A percentile compares a stretch with the other conserved stretches of the same genome.
These are phyloP conservation scores for Salvia sclarea DNA, from an alignment of 305 asterid genomes.

Conservation along the genomic window DNA sequence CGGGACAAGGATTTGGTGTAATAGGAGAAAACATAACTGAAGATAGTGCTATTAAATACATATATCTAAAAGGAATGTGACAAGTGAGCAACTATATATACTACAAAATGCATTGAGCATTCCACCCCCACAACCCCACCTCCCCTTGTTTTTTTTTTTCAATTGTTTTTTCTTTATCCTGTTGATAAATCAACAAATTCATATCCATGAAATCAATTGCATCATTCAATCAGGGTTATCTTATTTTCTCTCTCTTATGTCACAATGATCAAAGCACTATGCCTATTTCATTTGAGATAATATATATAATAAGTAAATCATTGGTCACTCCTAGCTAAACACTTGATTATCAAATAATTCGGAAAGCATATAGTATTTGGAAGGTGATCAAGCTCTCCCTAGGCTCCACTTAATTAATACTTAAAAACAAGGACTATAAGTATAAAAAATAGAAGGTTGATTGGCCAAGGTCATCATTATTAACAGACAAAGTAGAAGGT, in stretches of 20 bases:
- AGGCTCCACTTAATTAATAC: background rate
- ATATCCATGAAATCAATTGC: slow-evolving; percentile 14
- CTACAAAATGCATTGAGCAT: slow-evolving; percentile 4
- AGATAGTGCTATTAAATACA: background rate
- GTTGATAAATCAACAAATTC: slow-evolving; percentile 2
- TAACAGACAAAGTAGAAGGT: background rate
- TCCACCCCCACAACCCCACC: background rate
- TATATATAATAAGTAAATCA: background rate
- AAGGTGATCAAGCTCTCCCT: background rate
- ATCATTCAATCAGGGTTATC: background rate
- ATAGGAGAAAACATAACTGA: slow-evolving; percentile 7
- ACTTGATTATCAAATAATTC: background rate
- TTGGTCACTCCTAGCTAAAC: too few relatives aligned
- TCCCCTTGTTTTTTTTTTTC: background rate
- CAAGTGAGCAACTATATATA: slow-evolving; percentile 15
- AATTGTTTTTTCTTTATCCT: too few relatives aligned
- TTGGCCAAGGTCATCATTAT: background rate
- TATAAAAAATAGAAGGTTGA: background rate
- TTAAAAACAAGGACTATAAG: background rate
- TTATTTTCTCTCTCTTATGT: slow-evolving; percentile 30
- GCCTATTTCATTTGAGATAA: background rate
- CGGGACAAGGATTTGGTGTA: slow-evolving; percentile 15
- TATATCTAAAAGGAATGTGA: slow-evolving; percentile 27
- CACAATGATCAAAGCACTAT: slow-evolving; percentile 34
- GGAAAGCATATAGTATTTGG: background rate